A percentile compares a stretch with the other conserved stretches of the same genome.
Conservation (phyloP, 1,139 yeast species). For the Suhomyces choctaworum region DNA sequence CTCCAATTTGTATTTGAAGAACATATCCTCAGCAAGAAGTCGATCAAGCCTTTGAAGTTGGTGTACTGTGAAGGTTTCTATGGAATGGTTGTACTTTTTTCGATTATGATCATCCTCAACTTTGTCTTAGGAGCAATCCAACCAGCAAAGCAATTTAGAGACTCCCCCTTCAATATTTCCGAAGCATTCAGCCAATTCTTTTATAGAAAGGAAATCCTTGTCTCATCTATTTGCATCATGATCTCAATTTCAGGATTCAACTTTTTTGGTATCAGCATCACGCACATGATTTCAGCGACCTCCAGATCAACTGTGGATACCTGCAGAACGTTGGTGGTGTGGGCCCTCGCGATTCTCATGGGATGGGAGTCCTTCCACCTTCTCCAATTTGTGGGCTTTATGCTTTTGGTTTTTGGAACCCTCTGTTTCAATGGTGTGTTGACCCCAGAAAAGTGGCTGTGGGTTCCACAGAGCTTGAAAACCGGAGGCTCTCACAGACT, state of each 20-base stretch:
- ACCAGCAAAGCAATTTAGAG: slow-evolving; percentile 33
- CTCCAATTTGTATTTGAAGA: slow-evolving; percentile 80
- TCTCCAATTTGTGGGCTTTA: slow-evolving; percentile 67
- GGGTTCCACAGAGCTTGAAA: slow-evolving; percentile 38
- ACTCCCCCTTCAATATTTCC: slow-evolving; percentile 57
- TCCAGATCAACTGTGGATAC: slow-evolving; percentile 80
- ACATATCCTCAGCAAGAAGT: slow-evolving; percentile 54
- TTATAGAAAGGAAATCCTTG: slow-evolving; percentile 39
- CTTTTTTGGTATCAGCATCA: slow-evolving; percentile 71
- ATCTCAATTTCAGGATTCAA: slow-evolving; percentile 71
- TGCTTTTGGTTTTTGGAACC: slow-evolving; percentile 68
- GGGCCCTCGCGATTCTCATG: slow-evolving; percentile 69
- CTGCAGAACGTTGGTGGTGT: slow-evolving; percentile 72
- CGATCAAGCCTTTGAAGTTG: slow-evolving; percentile 61
- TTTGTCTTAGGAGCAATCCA: slow-evolving; percentile 38
- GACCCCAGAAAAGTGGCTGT: slow-evolving; percentile 45
- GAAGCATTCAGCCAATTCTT: slow-evolving; percentile 55
- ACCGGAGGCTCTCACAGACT: slow-evolving; percentile 2
- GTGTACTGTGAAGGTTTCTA: slow-evolving; percentile 78
- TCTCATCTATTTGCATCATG: slow-evolving; percentile 66
- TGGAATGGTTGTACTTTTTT: slow-evolving; percentile 52
- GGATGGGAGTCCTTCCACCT: slow-evolving; percentile 76
- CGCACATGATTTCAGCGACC: slow-evolving; percentile 69
- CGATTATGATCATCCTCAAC: slow-evolving; percentile 47
- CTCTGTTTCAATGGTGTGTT: slow-evolving; percentile 72